These are phyloP conservation scores for Tetrahymena thermophila DNA, from an alignment of 73 alveolate species.

Conservation along the genomic window DNA sequence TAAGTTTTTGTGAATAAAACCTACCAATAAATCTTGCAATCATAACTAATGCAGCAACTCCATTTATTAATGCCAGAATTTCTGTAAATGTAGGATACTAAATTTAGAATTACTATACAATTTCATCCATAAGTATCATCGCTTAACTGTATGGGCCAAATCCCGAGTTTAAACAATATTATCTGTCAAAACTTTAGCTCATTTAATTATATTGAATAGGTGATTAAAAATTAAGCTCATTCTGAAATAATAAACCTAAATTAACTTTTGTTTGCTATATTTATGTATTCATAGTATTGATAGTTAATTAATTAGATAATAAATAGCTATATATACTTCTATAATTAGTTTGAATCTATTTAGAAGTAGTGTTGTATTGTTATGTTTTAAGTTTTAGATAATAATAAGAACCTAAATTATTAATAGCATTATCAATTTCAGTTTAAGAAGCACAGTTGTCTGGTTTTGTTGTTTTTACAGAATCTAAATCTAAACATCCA, in stretches of 20 bases:
- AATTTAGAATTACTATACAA: no score
- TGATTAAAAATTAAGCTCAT: background rate
- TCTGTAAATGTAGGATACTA: background rate
- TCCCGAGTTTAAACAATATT: background rate
- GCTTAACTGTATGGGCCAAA: background rate
- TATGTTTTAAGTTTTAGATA: background rate
- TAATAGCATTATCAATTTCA: background rate
- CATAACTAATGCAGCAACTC: background rate
- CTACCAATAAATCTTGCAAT: background rate
- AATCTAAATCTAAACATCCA: background rate
- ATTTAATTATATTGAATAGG: background rate
- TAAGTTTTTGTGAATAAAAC: background rate
- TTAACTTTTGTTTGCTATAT: background rate
- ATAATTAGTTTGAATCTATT: background rate
- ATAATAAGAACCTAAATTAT: background rate
- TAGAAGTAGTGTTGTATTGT: background rate
- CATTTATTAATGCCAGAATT: background rate
- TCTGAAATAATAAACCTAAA: background rate
- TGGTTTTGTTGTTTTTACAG: background rate
- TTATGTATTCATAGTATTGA: background rate
- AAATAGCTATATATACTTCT: background rate
- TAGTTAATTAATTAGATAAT: background rate
- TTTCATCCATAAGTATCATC: background rate
- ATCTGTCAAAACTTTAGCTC: background rate
- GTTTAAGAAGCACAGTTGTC: background rate